Percentiles rank a stretch among this genome's conserved stretches.
phyloP scores from a whole-genome alignment of 257 asterid species.

The Salvia rosmarinus region DNA sequence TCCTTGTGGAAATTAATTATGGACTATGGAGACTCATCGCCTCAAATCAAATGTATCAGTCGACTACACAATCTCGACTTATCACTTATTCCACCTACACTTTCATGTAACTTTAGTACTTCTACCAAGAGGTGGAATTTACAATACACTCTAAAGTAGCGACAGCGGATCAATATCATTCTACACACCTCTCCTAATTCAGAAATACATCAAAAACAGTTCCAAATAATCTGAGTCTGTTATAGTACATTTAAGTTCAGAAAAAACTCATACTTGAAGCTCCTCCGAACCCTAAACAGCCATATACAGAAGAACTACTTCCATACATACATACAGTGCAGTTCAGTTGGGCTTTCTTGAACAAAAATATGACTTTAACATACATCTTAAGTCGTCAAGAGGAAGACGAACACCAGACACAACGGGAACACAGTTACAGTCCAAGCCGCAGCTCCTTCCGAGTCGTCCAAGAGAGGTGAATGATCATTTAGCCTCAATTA shows the following conservation, averaged over 20 bases:
- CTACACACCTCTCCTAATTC: neutral
- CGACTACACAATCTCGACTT: no score
- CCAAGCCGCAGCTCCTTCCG: neutral
- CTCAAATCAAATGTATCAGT: no score
- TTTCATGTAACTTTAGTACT: no score
- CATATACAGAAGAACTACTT: conserved; percentile 27
- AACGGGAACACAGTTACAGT: neutral
- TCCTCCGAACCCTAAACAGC: conserved; percentile 17
- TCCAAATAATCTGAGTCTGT: no score
- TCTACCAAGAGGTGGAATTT: no score
- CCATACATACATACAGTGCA: no score
- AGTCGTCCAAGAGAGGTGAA: conserved; percentile 27
- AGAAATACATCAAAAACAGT: no score
- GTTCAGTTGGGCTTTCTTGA: conserved; percentile 10
- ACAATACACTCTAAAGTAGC: no score
- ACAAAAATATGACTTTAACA: conserved; percentile 27
- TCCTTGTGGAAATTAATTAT: no score
- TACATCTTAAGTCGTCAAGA: conserved; percentile 29
- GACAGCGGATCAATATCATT: no score
- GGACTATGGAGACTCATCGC: no score
- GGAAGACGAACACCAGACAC: conserved; percentile 10
- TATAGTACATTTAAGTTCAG: neutral
- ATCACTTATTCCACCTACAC: no score
- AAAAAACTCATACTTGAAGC: conserved; percentile 1
- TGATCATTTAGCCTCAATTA: neutral